Evolutionary conservation across 371 early-diverging fungal genomes (phyloP), one percentile per base, ranked within the genome.

Genomic region (Mortierella sp.): DNA sequence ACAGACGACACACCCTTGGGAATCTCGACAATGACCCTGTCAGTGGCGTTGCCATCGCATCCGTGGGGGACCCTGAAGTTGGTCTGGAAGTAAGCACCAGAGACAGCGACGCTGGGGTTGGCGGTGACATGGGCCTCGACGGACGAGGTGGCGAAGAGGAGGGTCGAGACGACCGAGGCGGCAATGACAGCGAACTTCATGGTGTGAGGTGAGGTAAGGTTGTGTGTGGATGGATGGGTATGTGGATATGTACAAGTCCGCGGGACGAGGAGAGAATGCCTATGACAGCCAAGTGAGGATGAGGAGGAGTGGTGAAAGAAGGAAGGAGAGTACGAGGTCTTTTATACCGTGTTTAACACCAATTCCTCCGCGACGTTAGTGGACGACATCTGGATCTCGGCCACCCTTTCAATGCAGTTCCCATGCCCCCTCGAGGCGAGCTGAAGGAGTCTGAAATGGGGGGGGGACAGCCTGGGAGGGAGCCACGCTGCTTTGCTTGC

Each of bases 41-140:
- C 64, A 45, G 76, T 74, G 45, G 68, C 43, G 54, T 68, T 68
- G 37, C 76, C 64, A 12, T 67, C 68, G 27, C 76, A 74, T 21
- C 76, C 76, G 57, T 74, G 76, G 25, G 76, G 76, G 48, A 74
- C 76, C 41, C 76, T 68, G 69, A 74, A 74, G 64, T 68, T 74
- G 46, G 68, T 56, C 65, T 74, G 76, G 54, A 64, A 54, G 64
- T 74, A 74, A 9, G 57, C 43, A 5, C 65, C 65, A 6, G 76
- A 63, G 54, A 60, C 54, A 25, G 52, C 76, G 29, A 45, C 43
- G 12, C 64, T 60, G 47, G 76, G 76, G 69, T 74, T 74, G 61
- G 68, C 61, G 41, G 76, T 73, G 45, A 73, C 73, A 45, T 73
- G 73, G 59, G 73, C 73, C 51, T 66, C 62, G 29, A 62, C 73